Conservation (phyloP, 257 asterid species). For the Thymus quinquecostatus region DNA sequence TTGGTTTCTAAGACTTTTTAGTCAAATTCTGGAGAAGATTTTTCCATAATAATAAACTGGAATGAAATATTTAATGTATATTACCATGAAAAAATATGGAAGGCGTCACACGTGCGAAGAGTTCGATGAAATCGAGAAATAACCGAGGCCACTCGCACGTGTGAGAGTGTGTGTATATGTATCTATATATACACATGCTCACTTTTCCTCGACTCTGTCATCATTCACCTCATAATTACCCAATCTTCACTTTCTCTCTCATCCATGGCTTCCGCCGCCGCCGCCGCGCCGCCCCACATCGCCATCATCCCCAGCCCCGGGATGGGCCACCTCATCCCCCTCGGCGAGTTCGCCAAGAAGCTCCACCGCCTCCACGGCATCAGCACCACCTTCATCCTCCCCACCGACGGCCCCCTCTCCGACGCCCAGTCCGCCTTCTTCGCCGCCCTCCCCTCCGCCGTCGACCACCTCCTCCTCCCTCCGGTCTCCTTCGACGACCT, state of each 20-base stretch:
- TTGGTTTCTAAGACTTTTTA: too few species aligned
- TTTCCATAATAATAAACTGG: too few species aligned
- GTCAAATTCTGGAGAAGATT: too few species aligned
- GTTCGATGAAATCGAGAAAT: too few species aligned
- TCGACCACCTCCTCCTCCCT: conserved; percentile 53
- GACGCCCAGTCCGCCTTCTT: conserved; percentile 50
- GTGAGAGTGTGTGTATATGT: too few species aligned
- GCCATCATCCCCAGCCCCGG: conserved; percentile 74
- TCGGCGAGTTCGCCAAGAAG: conserved; percentile 58
- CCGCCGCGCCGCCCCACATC: conserved; percentile 45
- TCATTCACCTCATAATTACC: conserved; percentile 33
- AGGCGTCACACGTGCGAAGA: too few species aligned
- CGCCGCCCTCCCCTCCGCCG: conserved; percentile 50
- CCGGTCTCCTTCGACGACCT: conserved; percentile 52
- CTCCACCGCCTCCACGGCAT: conserved; percentile 54
- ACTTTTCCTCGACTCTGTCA: not conserved
- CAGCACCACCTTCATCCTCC: conserved; percentile 57
- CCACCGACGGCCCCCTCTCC: conserved; percentile 58
- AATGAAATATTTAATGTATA: too few species aligned
- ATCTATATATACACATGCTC: not conserved
- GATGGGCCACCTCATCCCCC: conserved; percentile 86
- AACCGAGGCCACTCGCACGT: too few species aligned
- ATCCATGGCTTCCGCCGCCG: conserved; percentile 36
- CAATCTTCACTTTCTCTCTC: conserved; percentile 27
- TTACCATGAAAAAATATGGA: too few species aligned